A percentile compares a stretch with the other conserved stretches of the same genome.
phyloP scores from a whole-genome alignment of 495 filamentous ascomycete genomes.

The Jackrogersella multiformis region DNA sequence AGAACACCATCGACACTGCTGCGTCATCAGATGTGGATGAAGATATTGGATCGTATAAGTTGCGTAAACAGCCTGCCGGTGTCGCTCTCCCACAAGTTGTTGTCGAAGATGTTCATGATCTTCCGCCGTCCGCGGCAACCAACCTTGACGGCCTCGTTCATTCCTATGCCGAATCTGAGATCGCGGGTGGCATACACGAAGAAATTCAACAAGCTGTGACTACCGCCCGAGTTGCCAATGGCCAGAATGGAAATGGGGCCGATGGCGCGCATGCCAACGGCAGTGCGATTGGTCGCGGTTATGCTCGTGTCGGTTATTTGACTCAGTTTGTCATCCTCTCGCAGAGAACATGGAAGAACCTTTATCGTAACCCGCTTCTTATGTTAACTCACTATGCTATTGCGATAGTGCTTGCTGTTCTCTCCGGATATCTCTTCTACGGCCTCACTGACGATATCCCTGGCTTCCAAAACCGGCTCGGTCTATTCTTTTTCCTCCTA shows the following conservation, averaged over 20 bases:
- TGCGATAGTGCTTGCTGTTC: constrained; percentile 89
- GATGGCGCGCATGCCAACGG: constrained; percentile 54
- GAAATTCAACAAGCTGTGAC: constrained; percentile 77
- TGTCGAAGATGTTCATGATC: constrained; percentile 75
- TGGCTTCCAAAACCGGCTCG: constrained; percentile 98
- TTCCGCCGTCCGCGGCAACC: constrained; percentile 77
- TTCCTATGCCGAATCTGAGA: constrained; percentile 78
- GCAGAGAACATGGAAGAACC: constrained; percentile 92
- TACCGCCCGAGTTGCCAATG: constrained; percentile 72
- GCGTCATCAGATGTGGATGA: constrained; percentile 73
- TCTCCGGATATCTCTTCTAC: constrained; percentile 96
- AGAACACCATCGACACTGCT: constrained; percentile 70
- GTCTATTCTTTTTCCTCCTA: constrained; percentile 96
- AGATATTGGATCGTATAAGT: constrained; percentile 64
- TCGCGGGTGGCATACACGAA: constrained; percentile 78
- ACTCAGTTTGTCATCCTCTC: constrained; percentile 91
- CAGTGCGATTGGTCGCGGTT: constrained; percentile 74
- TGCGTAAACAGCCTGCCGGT: constrained; percentile 72
- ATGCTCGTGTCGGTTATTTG: constrained; percentile 77
- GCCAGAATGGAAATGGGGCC: constrained; percentile 67
- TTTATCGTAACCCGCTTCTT: constrained; percentile 96
- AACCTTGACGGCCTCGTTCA: constrained; percentile 85
- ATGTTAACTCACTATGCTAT: constrained; percentile 99
- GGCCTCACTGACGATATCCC: constrained; percentile 94
- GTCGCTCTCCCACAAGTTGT: constrained; percentile 67